Percentiles rank a stretch among this genome's conserved stretches.
Evolutionary conservation across 1,284 basidiomycete genomes (phyloP).

Genomic region (Ustanciosporium gigantosporum): DNA sequence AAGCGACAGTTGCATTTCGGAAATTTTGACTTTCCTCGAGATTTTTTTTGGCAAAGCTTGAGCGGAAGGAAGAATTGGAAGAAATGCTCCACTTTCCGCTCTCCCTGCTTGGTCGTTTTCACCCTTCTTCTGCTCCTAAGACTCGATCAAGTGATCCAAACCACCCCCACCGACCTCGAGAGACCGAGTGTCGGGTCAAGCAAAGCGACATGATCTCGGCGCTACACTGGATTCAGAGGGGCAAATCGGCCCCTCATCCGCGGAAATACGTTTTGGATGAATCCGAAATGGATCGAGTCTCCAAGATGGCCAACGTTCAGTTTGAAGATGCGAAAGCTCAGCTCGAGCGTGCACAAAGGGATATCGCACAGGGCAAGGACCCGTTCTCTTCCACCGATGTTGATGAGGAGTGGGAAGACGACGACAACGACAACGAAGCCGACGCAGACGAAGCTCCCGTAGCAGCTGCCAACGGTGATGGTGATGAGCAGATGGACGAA

Average conservation of each 20-base stretch:
- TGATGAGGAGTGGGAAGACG: conserved; percentile 40
- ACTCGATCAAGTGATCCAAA: no score
- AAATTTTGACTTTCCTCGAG: no score
- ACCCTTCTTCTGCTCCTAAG: no score
- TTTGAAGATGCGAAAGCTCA: conserved; percentile 84
- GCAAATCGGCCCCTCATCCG: conserved; percentile 76
- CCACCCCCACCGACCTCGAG: no score
- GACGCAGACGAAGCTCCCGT: conserved; percentile 67
- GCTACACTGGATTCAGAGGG: conserved; percentile 77
- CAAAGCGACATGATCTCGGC: conserved; percentile 64
- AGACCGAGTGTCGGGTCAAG: no score
- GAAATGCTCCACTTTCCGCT: no score
- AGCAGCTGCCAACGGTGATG: conserved; percentile 46
- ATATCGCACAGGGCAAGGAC: conserved; percentile 39
- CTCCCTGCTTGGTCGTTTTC: no score
- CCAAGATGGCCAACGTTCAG: conserved; percentile 81
- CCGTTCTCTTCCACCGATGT: conserved; percentile 38
- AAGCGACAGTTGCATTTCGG: no score
- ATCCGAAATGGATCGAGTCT: conserved; percentile 85
- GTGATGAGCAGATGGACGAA: conserved; percentile 64
- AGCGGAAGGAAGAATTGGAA: no score
- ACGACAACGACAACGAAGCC: conserved; percentile 29
- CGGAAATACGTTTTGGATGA: conserved; percentile 89
- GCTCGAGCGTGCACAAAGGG: conserved; percentile 66
- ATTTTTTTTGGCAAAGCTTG: no score